These are phyloP conservation scores for Trichophyton simii DNA, from an alignment of 2,329 filamentous ascomycete species.

Conservation along the genomic window DNA sequence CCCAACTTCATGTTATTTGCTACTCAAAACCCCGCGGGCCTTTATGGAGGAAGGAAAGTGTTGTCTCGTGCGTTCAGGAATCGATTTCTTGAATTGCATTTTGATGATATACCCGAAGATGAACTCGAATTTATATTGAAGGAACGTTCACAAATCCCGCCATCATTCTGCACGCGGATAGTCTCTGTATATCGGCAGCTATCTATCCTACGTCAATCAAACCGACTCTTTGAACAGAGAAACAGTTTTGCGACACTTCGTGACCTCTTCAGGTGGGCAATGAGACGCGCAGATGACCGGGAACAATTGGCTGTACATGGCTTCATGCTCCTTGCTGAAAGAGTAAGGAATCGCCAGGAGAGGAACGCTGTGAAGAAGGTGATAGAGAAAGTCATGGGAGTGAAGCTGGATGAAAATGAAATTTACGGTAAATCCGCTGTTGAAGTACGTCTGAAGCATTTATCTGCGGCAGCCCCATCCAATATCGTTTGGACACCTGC, in stretches of 20 bases:
- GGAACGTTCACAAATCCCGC: constrained; percentile 74
- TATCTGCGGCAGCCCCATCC: constrained; percentile 18
- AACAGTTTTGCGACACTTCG: constrained; percentile 92
- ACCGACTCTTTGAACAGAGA: constrained; percentile 87
- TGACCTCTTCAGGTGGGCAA: constrained; percentile 91
- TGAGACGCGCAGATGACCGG: constrained; percentile 69
- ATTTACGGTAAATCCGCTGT: constrained; percentile 56
- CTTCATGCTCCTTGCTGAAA: constrained; percentile 90
- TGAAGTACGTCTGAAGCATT: constrained; percentile 43
- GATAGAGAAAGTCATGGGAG: constrained; percentile 83
- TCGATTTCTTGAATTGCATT: constrained; percentile 90
- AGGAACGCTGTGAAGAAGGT: constrained; percentile 70
- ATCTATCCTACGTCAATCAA: constrained; percentile 77
- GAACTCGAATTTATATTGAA: constrained; percentile 88
- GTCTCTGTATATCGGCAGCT: constrained; percentile 90
- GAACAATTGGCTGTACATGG: constrained; percentile 85
- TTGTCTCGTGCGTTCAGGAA: constrained; percentile 93
- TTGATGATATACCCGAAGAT: constrained; percentile 92
- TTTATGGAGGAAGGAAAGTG: constrained; percentile 90
- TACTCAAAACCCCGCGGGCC: constrained; percentile 87
- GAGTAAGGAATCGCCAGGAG: constrained; percentile 85
- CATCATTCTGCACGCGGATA: constrained; percentile 81
- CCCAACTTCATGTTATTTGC: constrained; percentile 96
- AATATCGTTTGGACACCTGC: constrained; percentile 83
- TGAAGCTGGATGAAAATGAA: constrained; percentile 59